phyloP scores from a whole-genome alignment of 345 rosid species.

The Syzygium aqueum region DNA sequence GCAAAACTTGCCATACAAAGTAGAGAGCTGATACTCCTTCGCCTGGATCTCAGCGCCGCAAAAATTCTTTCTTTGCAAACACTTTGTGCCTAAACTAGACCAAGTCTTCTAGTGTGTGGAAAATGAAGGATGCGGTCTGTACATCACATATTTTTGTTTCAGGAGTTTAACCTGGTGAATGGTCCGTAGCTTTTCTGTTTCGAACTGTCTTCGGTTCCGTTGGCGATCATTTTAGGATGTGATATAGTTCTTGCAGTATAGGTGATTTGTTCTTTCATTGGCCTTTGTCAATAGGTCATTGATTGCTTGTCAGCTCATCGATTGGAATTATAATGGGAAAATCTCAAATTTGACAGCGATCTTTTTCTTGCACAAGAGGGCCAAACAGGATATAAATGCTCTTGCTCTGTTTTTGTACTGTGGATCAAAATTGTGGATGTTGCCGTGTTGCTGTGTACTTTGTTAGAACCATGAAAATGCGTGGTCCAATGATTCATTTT shows the following conservation, averaged over 20 bases:
- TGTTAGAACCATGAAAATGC: background rate
- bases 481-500: background rate
- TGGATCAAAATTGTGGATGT: background rate
- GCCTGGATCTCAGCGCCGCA: background rate
- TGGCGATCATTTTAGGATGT: background rate
- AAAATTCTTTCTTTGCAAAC: background rate
- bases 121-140: background rate
- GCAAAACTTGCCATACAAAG: constrained; percentile 29
- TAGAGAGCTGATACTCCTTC: constrained; percentile 29
- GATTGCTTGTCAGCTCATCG: background rate
- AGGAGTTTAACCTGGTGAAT: background rate
- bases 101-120: background rate
- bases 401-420: background rate
- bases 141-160: background rate
- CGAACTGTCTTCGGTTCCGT: background rate
- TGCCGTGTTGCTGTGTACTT: background rate
- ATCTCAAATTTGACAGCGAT: background rate
- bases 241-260: background rate
- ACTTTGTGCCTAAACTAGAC: background rate
- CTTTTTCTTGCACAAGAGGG: background rate
- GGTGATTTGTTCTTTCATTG: background rate
- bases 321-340: background rate
- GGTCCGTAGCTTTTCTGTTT: background rate
- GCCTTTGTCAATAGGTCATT: background rate
- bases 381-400: background rate